These are phyloP conservation scores for Pezicula rhizophila DNA, from an alignment of 2,329 filamentous ascomycete species.

Conservation along the genomic window DNA sequence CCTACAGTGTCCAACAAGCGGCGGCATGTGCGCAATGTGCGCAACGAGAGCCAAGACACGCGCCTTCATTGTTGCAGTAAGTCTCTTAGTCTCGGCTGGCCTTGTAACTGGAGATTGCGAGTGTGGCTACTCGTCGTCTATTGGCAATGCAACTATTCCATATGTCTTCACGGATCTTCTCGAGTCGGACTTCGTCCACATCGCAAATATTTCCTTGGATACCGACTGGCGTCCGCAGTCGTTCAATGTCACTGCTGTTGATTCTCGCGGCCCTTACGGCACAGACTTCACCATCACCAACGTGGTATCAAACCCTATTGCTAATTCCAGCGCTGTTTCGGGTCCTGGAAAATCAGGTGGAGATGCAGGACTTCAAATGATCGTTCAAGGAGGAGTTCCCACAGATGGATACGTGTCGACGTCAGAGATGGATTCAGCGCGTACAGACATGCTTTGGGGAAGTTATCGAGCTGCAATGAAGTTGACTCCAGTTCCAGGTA, in stretches of 20 bases:
- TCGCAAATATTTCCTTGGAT: conserved; percentile 41
- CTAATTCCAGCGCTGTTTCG: conserved; percentile 34
- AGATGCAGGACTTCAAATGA: conserved; percentile 49
- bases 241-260: conserved; percentile 57
- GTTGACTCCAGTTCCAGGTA: conserved; percentile 42
- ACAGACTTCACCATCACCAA: conserved; percentile 56
- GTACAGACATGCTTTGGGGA: conserved; percentile 62
- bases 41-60: conserved; percentile 4
- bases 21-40: background rate
- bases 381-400: conserved; percentile 39
- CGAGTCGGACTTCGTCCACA: conserved; percentile 65
- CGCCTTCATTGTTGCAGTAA: conserved; percentile 7
- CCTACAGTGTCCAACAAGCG: too few species aligned
- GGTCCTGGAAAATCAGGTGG: conserved; percentile 39
- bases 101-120: conserved; percentile 49
- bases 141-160: conserved; percentile 30
- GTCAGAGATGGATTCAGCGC: conserved; percentile 57
- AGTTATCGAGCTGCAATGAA: conserved; percentile 60
- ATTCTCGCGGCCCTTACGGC: conserved; percentile 57
- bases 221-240: conserved; percentile 61
- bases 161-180: conserved; percentile 62
- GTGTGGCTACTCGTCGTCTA: conserved; percentile 62
- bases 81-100: conserved; percentile 3
- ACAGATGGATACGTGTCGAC: conserved; percentile 48
- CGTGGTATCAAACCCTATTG: conserved; percentile 46